Conservation (phyloP, 2,329 filamentous ascomycete genomes). For the Pyricularia grisea region DNA sequence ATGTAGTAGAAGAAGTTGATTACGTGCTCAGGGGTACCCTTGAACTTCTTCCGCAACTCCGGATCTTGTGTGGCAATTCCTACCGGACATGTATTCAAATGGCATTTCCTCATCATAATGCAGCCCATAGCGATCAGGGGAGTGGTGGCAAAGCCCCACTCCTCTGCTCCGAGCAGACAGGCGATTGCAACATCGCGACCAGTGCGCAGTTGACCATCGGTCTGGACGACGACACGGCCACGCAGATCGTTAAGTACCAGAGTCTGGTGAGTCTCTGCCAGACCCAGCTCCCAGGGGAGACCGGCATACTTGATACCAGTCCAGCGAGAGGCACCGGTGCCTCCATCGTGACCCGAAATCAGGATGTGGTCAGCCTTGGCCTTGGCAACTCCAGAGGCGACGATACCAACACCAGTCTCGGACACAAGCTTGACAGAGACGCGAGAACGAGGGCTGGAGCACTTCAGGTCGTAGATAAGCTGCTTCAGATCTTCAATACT, state of each 20-base stretch:
- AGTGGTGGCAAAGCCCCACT: conserved; percentile 93
- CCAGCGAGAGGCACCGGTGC: conserved; percentile 93
- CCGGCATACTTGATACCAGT: conserved; percentile 98
- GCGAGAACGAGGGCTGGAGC: conserved; percentile 82
- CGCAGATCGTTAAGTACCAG: conserved; percentile 91
- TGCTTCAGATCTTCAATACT: conserved; percentile 98
- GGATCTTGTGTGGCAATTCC: conserved; percentile 94
- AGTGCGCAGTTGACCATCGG: conserved; percentile 87
- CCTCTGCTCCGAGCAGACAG: conserved; percentile 91
- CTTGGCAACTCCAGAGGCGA: conserved; percentile 94
- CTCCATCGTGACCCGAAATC: conserved; percentile 94
- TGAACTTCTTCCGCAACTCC: conserved; percentile 88
- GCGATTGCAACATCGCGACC: conserved; percentile 91
- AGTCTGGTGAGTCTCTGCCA: conserved; percentile 95
- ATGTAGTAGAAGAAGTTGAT: conserved; percentile 99
- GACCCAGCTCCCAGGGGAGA: conserved; percentile 91
- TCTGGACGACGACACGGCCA: conserved; percentile 92
- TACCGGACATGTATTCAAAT: conserved; percentile 71
- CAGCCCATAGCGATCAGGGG: conserved; percentile 95
- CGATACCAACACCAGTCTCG: conserved; percentile 94
- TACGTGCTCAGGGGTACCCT: conserved; percentile 86
- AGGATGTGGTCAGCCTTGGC: conserved; percentile 95
- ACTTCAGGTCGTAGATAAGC: conserved; percentile 95
- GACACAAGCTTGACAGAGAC: conserved; percentile 97
- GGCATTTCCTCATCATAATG: conserved; percentile 84